Conservation (phyloP, 768 basidiomycete species). For the Podaxis carcinomalis region DNA sequence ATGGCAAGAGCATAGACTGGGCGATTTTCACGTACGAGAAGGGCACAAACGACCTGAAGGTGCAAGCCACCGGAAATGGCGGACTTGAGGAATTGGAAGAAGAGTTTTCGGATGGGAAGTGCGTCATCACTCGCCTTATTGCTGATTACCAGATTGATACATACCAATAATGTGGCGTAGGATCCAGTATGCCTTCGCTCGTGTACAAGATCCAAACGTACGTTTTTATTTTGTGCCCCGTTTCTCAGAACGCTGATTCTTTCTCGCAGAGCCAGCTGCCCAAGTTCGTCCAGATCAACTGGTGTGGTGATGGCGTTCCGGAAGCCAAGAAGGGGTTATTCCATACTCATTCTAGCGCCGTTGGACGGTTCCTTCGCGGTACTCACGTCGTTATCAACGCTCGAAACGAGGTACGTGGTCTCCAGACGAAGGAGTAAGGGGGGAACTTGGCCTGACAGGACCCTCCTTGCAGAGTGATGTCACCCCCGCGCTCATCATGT, state of each 20-base stretch:
- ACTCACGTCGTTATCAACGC: slow-evolving; percentile 85
- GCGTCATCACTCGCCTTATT: slow-evolving; percentile 21
- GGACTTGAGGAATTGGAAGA: slow-evolving; percentile 89
- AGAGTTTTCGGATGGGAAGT: slow-evolving; percentile 94
- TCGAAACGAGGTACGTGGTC: slow-evolving; percentile 66
- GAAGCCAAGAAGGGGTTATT: slow-evolving; percentile 90
- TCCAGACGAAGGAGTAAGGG: background rate
- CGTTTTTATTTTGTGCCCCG: background rate
- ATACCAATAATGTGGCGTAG: slow-evolving; percentile 34
- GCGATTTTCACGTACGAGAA: slow-evolving; percentile 76
- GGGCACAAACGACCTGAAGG: slow-evolving; percentile 81
- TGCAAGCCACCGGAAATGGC: slow-evolving; percentile 81
- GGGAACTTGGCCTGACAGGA: background rate
- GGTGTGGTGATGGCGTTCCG: slow-evolving; percentile 97
- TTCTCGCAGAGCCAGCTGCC: slow-evolving; percentile 65
- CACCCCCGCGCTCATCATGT: slow-evolving; percentile 73
- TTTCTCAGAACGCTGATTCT: background rate
- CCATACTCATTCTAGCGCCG: slow-evolving; percentile 79
- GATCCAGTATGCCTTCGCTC: slow-evolving; percentile 89
- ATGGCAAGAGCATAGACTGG: slow-evolving; percentile 69
- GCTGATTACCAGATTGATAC: slow-evolving; percentile 11
- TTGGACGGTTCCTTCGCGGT: slow-evolving; percentile 76
- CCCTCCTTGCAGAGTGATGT: slow-evolving; percentile 63
- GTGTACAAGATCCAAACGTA: slow-evolving; percentile 84
- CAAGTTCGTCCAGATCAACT: slow-evolving; percentile 94